Conservation (phyloP, 768 basidiomycete genomes). For the Auricularia sp. region DNA sequence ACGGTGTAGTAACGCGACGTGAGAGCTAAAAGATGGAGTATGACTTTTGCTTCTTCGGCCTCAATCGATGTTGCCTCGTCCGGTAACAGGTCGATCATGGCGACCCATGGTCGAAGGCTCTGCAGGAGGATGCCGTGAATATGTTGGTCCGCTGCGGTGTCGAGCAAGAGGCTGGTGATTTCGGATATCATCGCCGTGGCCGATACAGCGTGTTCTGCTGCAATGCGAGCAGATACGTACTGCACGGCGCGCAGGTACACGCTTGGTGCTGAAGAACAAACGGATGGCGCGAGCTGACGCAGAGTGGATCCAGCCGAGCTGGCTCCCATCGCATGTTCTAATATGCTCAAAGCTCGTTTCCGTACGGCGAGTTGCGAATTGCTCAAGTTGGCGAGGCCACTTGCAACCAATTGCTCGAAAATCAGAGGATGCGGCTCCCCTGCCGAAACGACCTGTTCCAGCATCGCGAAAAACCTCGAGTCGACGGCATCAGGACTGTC, state of each 20-base stretch:
- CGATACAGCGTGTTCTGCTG: constrained; percentile 61
- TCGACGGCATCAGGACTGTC: constrained; percentile 46
- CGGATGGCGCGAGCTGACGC: constrained; percentile 61
- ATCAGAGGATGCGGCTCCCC: constrained; percentile 46
- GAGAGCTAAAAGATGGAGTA: constrained; percentile 77
- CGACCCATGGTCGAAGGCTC: constrained; percentile 76
- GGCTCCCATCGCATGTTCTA: constrained; percentile 63
- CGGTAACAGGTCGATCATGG: constrained; percentile 58
- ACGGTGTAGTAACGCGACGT: constrained; percentile 63
- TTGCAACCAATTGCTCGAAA: constrained; percentile 63
- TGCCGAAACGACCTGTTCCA: constrained; percentile 58
- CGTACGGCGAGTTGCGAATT: constrained; percentile 57
- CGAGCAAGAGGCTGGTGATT: constrained; percentile 65
- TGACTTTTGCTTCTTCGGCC: constrained; percentile 47
- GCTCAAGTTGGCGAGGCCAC: constrained; percentile 78
- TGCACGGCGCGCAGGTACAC: constrained; percentile 76
- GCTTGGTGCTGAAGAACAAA: constrained; percentile 60
- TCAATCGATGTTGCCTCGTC: constrained; percentile 48
- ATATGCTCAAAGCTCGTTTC: constrained; percentile 64
- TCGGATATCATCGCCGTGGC: constrained; percentile 48
- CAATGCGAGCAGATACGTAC: constrained; percentile 65
- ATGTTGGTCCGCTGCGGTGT: constrained; percentile 37
- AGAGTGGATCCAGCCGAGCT: constrained; percentile 57
- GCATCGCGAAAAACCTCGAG: constrained; percentile 65
- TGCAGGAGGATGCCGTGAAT: constrained; percentile 49